Base-by-base conservation (phyloP, 371 early-diverging fungal genomes). In the Actinomortierella wolfii region DNA sequence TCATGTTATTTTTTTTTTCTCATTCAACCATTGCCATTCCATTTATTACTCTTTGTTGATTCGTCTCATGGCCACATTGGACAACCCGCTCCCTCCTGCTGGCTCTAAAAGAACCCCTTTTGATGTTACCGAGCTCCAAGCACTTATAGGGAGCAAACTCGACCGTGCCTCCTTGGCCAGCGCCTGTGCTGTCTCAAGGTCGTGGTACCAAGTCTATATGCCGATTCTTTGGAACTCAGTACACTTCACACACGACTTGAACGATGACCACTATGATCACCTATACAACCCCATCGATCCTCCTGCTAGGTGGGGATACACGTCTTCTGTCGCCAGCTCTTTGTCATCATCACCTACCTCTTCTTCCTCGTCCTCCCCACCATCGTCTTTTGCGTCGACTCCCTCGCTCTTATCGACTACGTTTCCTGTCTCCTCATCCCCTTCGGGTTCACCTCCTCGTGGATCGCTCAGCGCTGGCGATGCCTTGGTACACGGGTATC, bases 111-210 rank as follows among this genome's bases (percentile, higher is more conserved):
- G n/a, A n/a, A n/a, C n/a, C n/a, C 65, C 65, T 4, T 70, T 70
- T 28, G 57, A 61, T 58, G 58, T 70, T 1, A 64, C 71, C 39
- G 71, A 70, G 52, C 61, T 70, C 14, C 65, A 70, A 40, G 57
- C 61, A 15, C 61, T 61, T 11, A 58, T 70, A 28, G 65, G 61
- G 50, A 64, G 61, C 55, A 57, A 70, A 58, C 64, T 70, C 50
- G 71, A 70, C 55, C 48, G 34, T 21, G 39, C 21, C 18, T 28
- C 71, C 0, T 45, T 70, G 24, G 61, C 71, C 55, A 48, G 57
- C 51, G 71, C 71, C 41, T 20, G 65, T 54, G 65, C 65, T 47
- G 71, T 70, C 28, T 70, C 61, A 11, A 59, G 55, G 50, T 59
- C 58, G 0, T 70, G 71, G 71, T 54, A 65, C 45, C 53, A 61